phyloP scores from a whole-genome alignment of 331 rosid species.

The Acacia concinna region DNA sequence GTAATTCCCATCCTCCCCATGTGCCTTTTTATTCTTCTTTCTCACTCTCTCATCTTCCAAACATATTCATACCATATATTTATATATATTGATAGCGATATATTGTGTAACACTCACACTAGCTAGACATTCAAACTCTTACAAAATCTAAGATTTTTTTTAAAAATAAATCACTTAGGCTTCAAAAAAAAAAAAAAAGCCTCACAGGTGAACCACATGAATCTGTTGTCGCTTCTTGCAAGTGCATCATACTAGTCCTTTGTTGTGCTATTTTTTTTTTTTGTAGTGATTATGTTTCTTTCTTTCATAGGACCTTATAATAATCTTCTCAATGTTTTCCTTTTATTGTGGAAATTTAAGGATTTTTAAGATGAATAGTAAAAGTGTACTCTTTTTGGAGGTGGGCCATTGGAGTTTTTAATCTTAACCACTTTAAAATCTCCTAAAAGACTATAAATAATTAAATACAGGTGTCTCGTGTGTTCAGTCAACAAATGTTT shows the following conservation, averaged over 20 bases:
- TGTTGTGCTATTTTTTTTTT: no score
- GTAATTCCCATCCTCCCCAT: background rate
- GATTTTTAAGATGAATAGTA: background rate
- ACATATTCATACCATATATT: background rate
- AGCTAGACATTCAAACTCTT: background rate
- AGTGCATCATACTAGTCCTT: no score
- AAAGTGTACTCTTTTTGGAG: background rate
- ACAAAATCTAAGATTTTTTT: background rate
- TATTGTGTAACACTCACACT: background rate
- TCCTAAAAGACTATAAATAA: background rate
- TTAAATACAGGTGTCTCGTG: background rate
- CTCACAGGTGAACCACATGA: no score
- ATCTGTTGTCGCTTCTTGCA: no score
- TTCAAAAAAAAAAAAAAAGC: no score
- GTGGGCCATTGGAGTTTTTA: background rate
- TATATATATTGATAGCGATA: background rate
- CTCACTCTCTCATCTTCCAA: background rate
- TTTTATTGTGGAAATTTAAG: background rate
- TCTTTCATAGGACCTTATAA: no score
- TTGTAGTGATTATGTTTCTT: no score
- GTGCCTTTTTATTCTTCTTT: constrained; percentile 5
- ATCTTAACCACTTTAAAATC: background rate
- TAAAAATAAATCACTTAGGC: no score
- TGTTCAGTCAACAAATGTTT: constrained; percentile 21
- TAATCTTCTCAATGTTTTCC: no score